phyloP scores from a whole-genome alignment of 495 filamentous ascomycete species.

The Xylaria bambusicola region DNA sequence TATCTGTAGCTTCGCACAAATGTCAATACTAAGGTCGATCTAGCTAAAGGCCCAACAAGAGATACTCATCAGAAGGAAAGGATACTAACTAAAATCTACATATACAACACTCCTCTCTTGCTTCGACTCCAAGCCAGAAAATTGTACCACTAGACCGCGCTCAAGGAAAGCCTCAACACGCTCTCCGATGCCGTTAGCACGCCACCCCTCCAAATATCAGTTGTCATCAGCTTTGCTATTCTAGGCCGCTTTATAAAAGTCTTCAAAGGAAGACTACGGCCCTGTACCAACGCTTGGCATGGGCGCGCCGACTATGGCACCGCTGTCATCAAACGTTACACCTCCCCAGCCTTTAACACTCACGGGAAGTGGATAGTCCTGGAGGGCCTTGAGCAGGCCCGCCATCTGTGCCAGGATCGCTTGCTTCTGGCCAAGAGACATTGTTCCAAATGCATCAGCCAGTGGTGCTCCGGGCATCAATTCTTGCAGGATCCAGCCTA shows the following conservation, averaged over 20 bases:
- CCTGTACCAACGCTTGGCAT: constrained; percentile 30
- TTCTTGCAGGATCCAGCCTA: constrained; percentile 36
- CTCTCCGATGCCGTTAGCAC: constrained; percentile 27
- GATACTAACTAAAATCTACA: constrained; percentile 29
- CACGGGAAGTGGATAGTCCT: constrained; percentile 30
- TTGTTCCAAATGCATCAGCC: constrained; percentile 17
- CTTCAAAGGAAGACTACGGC: constrained; percentile 30
- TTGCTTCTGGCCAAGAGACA: not conserved
- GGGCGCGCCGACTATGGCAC: constrained; percentile 28
- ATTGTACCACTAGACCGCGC: constrained; percentile 30
- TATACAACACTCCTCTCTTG: constrained; percentile 28
- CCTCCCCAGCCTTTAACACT: constrained; percentile 32
- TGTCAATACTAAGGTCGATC: not conserved
- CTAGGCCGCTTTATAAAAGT: constrained; percentile 23
- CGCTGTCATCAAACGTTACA: constrained; percentile 31
- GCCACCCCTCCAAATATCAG: constrained; percentile 31
- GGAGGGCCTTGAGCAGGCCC: constrained; percentile 27
- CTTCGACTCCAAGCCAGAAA: constrained; percentile 25
- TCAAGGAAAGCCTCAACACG: constrained; percentile 31
- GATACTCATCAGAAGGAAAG: no score
- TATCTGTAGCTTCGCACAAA: constrained; percentile 18
- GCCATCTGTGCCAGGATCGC: constrained; percentile 20
- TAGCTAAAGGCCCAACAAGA: not conserved
- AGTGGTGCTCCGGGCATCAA: constrained; percentile 26
- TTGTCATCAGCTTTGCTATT: constrained; percentile 27